A percentile compares a stretch with the other conserved stretches of the same genome.
Evolutionary conservation across 495 filamentous ascomycete genomes (phyloP).

Genomic region (Thozetella sp.): DNA sequence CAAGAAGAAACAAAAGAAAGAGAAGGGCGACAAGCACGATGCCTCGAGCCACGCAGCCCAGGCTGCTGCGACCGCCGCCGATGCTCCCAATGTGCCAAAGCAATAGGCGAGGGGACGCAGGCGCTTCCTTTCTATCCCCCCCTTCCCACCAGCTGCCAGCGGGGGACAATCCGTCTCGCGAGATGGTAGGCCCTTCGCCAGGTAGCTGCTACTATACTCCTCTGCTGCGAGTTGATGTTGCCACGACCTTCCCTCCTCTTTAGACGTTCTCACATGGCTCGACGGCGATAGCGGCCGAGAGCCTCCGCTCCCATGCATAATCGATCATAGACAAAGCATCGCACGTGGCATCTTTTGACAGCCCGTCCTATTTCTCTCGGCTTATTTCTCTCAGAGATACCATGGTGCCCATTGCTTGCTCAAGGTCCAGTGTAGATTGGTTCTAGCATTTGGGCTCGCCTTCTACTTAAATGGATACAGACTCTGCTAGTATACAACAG

Average conservation of each 20-base stretch:
- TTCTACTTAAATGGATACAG: not conserved
- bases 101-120: not conserved
- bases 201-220: not conserved
- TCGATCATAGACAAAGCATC: not conserved
- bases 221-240: no score
- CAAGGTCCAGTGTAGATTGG: not conserved
- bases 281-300: not conserved
- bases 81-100: conserved; percentile 48
- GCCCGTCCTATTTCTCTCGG: no score
- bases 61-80: conserved; percentile 34
- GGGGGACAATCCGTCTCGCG: not conserved
- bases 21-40: conserved; percentile 26
- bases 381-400: no score
- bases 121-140: not conserved
- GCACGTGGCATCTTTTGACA: not conserved
- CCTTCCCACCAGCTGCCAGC: not conserved
- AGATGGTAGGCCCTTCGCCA: not conserved
- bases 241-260: not conserved
- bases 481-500: conserved; percentile 1
- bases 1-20: conserved; percentile 68
- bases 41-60: conserved; percentile 13
- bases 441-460: not conserved
- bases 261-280: conserved; percentile 1
- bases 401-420: not conserved
- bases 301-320: not conserved